Percentiles rank a stretch among this genome's conserved stretches.
Conservation (phyloP, 306 rosid species). For the Geum urbanum region DNA sequence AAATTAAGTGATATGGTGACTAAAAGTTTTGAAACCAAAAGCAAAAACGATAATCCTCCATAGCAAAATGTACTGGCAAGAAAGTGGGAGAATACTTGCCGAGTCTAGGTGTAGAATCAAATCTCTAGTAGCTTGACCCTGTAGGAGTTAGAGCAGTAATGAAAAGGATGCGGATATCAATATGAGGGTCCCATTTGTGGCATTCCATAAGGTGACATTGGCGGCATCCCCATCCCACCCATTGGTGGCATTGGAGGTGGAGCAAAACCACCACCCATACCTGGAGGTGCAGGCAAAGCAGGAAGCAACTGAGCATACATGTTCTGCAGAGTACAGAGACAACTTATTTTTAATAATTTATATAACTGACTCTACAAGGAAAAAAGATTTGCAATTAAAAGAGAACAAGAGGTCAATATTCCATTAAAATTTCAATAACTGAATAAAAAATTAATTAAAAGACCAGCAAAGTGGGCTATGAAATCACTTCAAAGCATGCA, state of each 20-base stretch:
- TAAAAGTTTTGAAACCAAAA: neutral
- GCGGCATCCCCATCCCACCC: conserved; percentile 95
- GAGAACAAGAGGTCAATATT: neutral
- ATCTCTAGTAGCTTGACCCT: neutral
- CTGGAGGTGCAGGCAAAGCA: conserved; percentile 94
- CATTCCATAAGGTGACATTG: conserved; percentile 87
- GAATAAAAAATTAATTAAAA: neutral
- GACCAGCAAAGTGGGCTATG: neutral
- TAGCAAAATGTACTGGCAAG: conserved; percentile 1
- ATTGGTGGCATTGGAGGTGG: conserved; percentile 50
- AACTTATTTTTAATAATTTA: neutral
- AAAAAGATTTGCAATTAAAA: neutral
- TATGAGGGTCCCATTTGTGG: conserved; percentile 73
- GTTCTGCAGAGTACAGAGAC: conserved; percentile 53
- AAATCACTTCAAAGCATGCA: neutral
- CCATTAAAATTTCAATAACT: neutral
- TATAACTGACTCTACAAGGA: neutral
- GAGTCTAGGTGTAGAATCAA: neutral
- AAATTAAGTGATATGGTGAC: neutral
- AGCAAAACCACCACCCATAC: conserved; percentile 70
- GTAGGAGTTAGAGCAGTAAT: conserved; percentile 1
- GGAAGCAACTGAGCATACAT: conserved; percentile 98
- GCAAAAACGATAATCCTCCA: neutral
- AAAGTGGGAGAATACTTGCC: conserved; percentile 1
- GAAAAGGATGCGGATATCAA: neutral